phyloP scores from a whole-genome alignment of 2,329 filamentous ascomycete species.

The Lasiodiplodia theobromae region DNA sequence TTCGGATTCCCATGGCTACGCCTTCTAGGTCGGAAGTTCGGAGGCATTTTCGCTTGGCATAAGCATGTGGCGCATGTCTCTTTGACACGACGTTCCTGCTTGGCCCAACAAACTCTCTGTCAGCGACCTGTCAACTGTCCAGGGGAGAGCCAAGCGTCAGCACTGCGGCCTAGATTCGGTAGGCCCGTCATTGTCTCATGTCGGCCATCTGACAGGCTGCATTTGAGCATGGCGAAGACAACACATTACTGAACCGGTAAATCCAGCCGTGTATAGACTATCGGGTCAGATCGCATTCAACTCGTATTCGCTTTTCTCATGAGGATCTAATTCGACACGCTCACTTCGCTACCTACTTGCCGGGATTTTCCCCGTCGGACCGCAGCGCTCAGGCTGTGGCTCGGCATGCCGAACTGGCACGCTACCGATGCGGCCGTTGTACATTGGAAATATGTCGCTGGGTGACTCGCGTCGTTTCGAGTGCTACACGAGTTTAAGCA shows the following conservation, averaged over 20 bases:
- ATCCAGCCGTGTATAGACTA: not conserved
- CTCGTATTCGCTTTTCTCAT: not conserved
- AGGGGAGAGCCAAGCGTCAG: not conserved
- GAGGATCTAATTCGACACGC: not conserved
- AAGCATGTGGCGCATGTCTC: not conserved
- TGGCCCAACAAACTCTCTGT: not conserved
- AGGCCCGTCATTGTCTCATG: not conserved
- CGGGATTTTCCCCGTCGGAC: not conserved
- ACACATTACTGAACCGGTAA: not conserved
- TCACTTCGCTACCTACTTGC: not conserved
- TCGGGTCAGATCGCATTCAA: not conserved
- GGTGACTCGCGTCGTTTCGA: not conserved
- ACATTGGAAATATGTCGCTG: not conserved
- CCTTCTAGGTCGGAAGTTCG: not conserved
- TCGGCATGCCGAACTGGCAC: constrained; percentile 12
- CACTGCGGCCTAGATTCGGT: not conserved
- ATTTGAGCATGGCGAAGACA: not conserved
- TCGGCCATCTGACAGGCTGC: constrained; percentile 15
- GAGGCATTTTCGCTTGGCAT: constrained; percentile 3
- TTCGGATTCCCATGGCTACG: not conserved
- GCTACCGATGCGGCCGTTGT: not conserved
- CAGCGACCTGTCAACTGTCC: not conserved
- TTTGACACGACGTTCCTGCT: not conserved
- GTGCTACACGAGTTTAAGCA: not conserved
- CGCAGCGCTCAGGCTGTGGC: not conserved